These are phyloP conservation scores for Elsinoe perseae DNA, from an alignment of 2,329 filamentous ascomycete genomes.

Conservation along the genomic window DNA sequence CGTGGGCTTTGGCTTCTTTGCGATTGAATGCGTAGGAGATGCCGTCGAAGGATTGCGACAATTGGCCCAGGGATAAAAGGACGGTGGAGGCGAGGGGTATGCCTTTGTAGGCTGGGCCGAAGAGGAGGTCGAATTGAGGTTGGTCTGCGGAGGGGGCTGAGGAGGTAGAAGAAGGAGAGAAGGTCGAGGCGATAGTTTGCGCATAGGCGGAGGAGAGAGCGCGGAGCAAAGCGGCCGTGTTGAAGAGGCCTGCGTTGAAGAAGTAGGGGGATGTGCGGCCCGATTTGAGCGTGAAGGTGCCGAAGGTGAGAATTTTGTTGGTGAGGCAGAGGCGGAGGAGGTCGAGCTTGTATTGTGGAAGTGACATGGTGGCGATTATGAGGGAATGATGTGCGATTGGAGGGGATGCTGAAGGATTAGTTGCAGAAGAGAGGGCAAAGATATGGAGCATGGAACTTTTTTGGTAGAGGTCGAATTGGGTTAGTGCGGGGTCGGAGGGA, in stretches of 20 bases:
- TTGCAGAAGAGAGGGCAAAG: not conserved
- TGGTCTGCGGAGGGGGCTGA: slow-evolving; percentile 33
- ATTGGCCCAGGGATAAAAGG: slow-evolving; percentile 65
- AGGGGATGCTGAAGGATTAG: not conserved
- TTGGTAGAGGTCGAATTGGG: not conserved
- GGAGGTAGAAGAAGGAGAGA: slow-evolving; percentile 43
- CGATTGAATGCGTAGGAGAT: slow-evolving; percentile 87
- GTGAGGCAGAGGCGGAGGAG: slow-evolving; percentile 64
- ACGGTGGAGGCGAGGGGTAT: slow-evolving; percentile 81
- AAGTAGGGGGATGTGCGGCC: slow-evolving; percentile 90
- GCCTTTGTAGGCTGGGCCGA: slow-evolving; percentile 93
- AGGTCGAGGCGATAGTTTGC: slow-evolving; percentile 40
- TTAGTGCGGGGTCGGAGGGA: not conserved
- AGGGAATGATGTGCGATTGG: not conserved
- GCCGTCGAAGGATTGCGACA: slow-evolving; percentile 56
- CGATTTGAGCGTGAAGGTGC: slow-evolving; percentile 84
- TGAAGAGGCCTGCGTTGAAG: slow-evolving; percentile 92
- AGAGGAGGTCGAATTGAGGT: slow-evolving; percentile 63
- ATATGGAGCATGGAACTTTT: not conserved
- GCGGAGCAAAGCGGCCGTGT: slow-evolving; percentile 67
- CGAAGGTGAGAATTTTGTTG: slow-evolving; percentile 68
- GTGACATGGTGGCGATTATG: slow-evolving; percentile 18
- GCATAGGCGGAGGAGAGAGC: slow-evolving; percentile 79
- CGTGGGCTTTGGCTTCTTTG: slow-evolving; percentile 94
- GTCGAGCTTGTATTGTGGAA: slow-evolving; percentile 56